Evolutionary conservation across 2,329 filamentous ascomycete genomes (phyloP), one percentile per base, ranked within the genome.

Genomic region (Venturia aucupariae): DNA sequence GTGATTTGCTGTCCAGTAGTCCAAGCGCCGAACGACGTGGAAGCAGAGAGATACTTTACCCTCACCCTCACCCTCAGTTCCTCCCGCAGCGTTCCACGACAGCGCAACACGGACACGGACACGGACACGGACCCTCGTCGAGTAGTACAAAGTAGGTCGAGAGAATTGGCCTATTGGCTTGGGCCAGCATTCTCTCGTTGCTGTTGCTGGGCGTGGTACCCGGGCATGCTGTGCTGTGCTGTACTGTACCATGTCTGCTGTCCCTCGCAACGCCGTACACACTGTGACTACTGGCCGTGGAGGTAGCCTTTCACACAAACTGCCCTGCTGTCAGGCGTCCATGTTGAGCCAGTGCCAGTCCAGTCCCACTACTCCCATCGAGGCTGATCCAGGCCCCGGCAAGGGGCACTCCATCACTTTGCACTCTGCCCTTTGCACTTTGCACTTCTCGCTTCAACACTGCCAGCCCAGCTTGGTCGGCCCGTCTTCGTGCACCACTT

Each of bases 321-420:
- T n/a, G n/a, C n/a, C n/a, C 46, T 38, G 38, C 55, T 41, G 55
- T 60, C 55, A 60, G 55, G 30, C 55, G 55, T 60, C 55, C 55
- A 38, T 30, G 30, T 38, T 60, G 30, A 38, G 32, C 55, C 55
- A 59, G 38, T 27, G n/a, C n/a, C n/a, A n/a, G n/a, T n/a, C n/a
- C n/a, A n/a, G n/a, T n/a, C n/a, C n/a, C n/a, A n/a, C n/a, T n/a
- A n/a, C n/a, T n/a, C n/a, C n/a, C n/a, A n/a, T 15, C 22, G 32
- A 41, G 6, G 55, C 32, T 30, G 35, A 30, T 60, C 27, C 22
- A 27, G 22, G 5, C 41, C 35, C 59, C 59, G n/a, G 38, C 59
- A 60, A 60, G 59, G 59, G 59, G 59, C 35, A 22, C 35, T 13
- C 19, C 10, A 32, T 41, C 39, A 32, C 39, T 39, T 60, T 11